Base-by-base conservation (phyloP, 2,329 filamentous ascomycete genomes). In the Pseudogymnoascus sp. region DNA sequence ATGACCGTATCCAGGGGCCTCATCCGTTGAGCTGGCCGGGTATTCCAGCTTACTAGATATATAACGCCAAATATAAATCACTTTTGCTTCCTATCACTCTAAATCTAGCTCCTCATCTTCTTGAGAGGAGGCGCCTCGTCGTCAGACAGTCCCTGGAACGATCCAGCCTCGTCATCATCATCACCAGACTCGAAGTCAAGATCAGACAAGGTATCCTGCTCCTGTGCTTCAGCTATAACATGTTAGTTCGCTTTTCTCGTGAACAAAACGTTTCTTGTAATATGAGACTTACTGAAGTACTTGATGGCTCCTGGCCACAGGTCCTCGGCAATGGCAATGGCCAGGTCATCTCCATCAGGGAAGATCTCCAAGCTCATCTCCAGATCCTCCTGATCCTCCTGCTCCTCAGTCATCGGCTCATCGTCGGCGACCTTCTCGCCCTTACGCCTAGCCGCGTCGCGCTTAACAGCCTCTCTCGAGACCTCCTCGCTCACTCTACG, bases 251-350 rank as follows among this genome's bases (percentile, higher is more conserved):
- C 17, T 55, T 7, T 13, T 21, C 48, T 8, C 9, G 25, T 17
- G 15, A 61, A 38, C 21, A 25, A 62, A 59, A 60, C 72, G 82
- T 72, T 83, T 77, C 59, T 61, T 61, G 8, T 27, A 58, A 55
- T 10, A 35, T 2, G 38, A 35, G 2, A 84, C 90, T 77, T 79
- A 94, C 91, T 89, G 78, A 94, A 97, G 78, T 94, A 95, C 75
- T 90, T 91, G 74, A 96, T 87, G 63, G 92, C 93, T 66, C 86
- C 85, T 58, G 91, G 90, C 87, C 89, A 97, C 60, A 97, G 78
- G 68, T 97, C 93, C 72, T 97, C 92, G 7, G 89, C 85, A 68
- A 97, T 80, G 64, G 86, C 81, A 65, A 91, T 82, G 39, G 92
- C 92, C 58, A 97, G 75, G 65, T 92, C 89, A 68, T 95, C 91